A percentile compares a stretch with the other conserved stretches of the same genome.
Evolutionary conservation across 805 yeast species (phyloP).

Genomic region (Metschnikowia drakensbergensis): DNA sequence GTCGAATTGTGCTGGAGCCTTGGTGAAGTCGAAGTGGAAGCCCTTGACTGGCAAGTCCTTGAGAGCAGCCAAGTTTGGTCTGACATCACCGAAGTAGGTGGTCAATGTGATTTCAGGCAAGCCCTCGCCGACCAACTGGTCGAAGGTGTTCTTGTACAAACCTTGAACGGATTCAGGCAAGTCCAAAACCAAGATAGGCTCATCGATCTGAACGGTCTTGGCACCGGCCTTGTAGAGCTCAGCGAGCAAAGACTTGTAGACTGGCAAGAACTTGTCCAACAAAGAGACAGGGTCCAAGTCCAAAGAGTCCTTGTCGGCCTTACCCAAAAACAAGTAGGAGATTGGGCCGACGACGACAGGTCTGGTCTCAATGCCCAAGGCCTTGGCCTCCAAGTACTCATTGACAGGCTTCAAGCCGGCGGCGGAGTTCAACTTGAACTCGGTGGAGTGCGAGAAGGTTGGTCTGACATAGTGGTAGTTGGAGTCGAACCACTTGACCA

Average conservation of each 20-base stretch:
- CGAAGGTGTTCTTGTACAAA: conserved; percentile 87
- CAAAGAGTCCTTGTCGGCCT: conserved; percentile 96
- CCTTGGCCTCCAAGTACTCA: conserved; percentile 98
- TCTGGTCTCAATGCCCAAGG: conserved; percentile 91
- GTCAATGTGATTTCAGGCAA: conserved; percentile 80
- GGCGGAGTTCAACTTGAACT: conserved; percentile 78
- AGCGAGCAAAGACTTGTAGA: conserved; percentile 81
- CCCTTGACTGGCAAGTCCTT: conserved; percentile 90
- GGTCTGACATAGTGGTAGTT: conserved; percentile 99
- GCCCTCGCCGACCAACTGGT: conserved; percentile 58
- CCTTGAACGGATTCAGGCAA: conserved; percentile 78
- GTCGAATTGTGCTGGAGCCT: conserved; percentile 94
- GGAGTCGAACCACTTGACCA: conserved; percentile 99
- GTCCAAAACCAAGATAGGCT: conserved; percentile 94
- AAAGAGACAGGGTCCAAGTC: conserved; percentile 92
- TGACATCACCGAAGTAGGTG: conserved; percentile 96
- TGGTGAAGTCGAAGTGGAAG: conserved; percentile 93
- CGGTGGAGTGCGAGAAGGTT: conserved; percentile 91
- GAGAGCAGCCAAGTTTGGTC: conserved; percentile 91
- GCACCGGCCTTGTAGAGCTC: conserved; percentile 95
- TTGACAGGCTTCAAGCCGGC: conserved; percentile 91
- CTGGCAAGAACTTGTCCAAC: conserved; percentile 86
- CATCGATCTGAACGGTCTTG: conserved; percentile 91
- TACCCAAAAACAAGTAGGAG: conserved; percentile 91
- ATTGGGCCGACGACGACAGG: conserved; percentile 97